Evolutionary conservation across 257 asterid genomes (phyloP), one percentile per base, ranked within the genome.

Genomic region (Solanum pinnatisectum): DNA sequence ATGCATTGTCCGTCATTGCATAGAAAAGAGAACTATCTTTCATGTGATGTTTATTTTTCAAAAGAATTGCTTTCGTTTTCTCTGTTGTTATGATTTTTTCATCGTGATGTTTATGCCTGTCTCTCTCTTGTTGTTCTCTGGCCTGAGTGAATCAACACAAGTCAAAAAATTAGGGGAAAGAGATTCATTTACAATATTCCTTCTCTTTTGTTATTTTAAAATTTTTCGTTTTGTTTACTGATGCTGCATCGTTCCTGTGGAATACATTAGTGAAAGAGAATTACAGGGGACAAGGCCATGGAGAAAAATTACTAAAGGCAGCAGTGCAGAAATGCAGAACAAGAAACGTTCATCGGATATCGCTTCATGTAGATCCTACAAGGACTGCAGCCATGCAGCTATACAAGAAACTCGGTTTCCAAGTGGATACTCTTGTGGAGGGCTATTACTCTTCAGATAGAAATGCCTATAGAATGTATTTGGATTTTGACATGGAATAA

Each of bases 281-380:
- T 11, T 90, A 68, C 88, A 91, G 98, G 89, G 89, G 94, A 87
- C 92, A 90, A 87, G 98, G 98, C 30, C 90, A 87, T 42, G 99
- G 99, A 30, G 98, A 96, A 92, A 94, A 92, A 60, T 91, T 96
- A 92, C 91, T 95, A 23, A 91, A 91, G 93, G 97, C 92, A 71
- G 96, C 96, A 42, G 94, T 96, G 5, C 92, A 94, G 90, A 96
- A 91, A 91, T 95, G 98, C 88, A 93, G 90, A 92, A 90, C 88
- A 14, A 93, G 99, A 91, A 94, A 91, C 32, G 87, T 95, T 74
- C 94, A 93, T 40, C 91, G 98, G 9, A 65, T 96, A 88, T 92
- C 95, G 63, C 98, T 96, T 83, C 99, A 95, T 63, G 98, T 94
- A 20, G 99, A 96, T 89, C 98, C 98, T 27, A 90, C 92, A 46